Evolutionary conservation across 2,329 filamentous ascomycete genomes (phyloP), one percentile per base, ranked within the genome.

Genomic region (Xylaria sp.): DNA sequence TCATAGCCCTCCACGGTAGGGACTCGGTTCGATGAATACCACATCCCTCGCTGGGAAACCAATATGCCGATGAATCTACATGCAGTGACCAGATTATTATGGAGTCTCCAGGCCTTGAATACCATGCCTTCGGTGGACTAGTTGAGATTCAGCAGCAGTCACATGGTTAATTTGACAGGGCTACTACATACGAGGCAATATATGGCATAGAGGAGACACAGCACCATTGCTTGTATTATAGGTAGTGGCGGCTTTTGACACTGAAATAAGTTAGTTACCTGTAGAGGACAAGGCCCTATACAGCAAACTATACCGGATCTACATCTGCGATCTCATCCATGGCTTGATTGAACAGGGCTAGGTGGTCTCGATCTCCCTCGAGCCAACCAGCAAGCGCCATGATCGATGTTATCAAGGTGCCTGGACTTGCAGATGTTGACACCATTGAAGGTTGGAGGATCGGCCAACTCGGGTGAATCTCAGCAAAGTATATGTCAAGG

Each of bases 361-460:
- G 39, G 52, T 76, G 73, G 13, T 76, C 72, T 7, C 20, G 31
- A 20, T 72, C 74, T 7, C 65, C 66, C 31, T 76, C 71, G 6
- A 76, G 66, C 72, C 74, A 76, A 34, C 74, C 73, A 6, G 70
- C 72, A 13, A 76, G 66, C 71, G 73, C 72, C 15, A 71, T 54
- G 56, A 76, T 73, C 5, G 73, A 66, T 18, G 69, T 66, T 31
- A 74, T 15, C 34, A 76, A 55, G 6, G 72, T 52, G n/a, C 58
- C 50, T 15, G 74, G 72, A 15, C 59, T 52, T 15, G 63, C 55
- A 1, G 62, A 63, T 23, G 57, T 3, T 15, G 66, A 64, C 18
- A 73, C 70, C 8, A 63, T 70, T 1, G 69, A 69, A 4, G 69
- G 67, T 52, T 75, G 70, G 25, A 76, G 62, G 31, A 76, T 61